phyloP scores from a whole-genome alignment of 306 rosid species.

The Vigna nakashimae region DNA sequence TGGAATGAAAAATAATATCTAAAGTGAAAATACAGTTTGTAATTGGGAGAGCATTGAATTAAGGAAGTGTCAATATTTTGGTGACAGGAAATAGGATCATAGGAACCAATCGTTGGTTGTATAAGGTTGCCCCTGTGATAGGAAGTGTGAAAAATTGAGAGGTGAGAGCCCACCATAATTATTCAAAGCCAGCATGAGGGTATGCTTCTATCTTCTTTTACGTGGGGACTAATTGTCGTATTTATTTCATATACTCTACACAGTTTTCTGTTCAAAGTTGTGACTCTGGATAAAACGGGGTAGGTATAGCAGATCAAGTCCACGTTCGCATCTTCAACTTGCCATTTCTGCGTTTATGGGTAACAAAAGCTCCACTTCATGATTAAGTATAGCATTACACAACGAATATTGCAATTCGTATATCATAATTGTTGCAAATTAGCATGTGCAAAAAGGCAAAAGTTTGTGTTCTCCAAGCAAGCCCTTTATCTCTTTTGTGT shows the following conservation, averaged over 20 bases:
- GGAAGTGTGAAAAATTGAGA: neutral
- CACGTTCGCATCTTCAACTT: slow-evolving; percentile 16
- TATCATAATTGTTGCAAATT: too few species aligned
- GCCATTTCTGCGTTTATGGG: neutral
- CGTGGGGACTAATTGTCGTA: slow-evolving; percentile 13
- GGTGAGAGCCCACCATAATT: slow-evolving; percentile 21
- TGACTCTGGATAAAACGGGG: slow-evolving; percentile 2
- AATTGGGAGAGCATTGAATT: neutral
- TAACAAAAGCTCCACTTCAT: neutral
- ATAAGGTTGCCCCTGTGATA: slow-evolving; percentile 17
- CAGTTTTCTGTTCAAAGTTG: neutral
- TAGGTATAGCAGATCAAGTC: neutral
- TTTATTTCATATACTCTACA: neutral
- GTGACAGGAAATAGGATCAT: neutral
- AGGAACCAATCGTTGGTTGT: slow-evolving; percentile 27
- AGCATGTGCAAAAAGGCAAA: too few species aligned
- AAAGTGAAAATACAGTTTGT: neutral
- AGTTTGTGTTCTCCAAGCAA: too few species aligned
- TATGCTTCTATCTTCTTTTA: neutral
- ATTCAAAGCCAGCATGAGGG: slow-evolving; percentile 9
- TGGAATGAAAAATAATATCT: neutral
- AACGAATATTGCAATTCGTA: too few species aligned
- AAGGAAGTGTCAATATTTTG: neutral
- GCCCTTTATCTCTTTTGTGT: too few species aligned
- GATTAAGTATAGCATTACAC: too few species aligned